Evolutionary conservation across 257 asterid species (phyloP).

Genomic region (Leonotis leonurus): DNA sequence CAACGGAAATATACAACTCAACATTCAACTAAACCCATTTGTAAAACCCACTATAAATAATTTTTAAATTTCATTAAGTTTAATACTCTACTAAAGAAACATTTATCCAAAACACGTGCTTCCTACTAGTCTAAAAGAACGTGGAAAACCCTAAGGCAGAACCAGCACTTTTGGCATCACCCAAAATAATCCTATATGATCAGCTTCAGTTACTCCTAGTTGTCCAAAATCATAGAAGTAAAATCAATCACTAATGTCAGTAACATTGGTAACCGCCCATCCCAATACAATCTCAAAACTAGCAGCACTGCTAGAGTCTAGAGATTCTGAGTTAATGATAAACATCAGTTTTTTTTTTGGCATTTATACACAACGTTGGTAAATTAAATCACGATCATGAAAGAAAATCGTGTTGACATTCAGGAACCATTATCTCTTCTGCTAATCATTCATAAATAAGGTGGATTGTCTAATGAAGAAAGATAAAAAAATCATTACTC

Average conservation of each 20-base stretch:
- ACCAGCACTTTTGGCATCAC: not conserved
- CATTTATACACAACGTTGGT: not conserved
- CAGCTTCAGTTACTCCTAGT: not conserved
- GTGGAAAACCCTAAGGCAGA: not conserved
- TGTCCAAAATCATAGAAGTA: not conserved
- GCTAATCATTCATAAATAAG: not conserved
- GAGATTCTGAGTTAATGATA: not conserved
- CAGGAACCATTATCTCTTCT: not conserved
- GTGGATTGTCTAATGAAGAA: conserved; percentile 9
- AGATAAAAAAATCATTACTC: conserved; percentile 50
- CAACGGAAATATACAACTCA: too few relatives aligned
- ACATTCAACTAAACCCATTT: not conserved
- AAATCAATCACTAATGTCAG: not conserved
- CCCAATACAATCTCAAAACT: not conserved
- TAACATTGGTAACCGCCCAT: not conserved
- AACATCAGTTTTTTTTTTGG: not conserved
- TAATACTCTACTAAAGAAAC: not conserved
- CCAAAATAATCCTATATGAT: not conserved
- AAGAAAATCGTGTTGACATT: not conserved
- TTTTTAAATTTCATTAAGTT: not conserved
- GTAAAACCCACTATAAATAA: not conserved
- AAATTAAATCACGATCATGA: conserved; percentile 1
- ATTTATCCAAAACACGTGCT: not conserved
- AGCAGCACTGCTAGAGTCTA: not conserved
- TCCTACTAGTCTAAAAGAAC: not conserved